Evolutionary conservation across 83 land plant species (phyloP), one percentile per base, ranked within the genome.

Genomic region (Picea mariana): DNA sequence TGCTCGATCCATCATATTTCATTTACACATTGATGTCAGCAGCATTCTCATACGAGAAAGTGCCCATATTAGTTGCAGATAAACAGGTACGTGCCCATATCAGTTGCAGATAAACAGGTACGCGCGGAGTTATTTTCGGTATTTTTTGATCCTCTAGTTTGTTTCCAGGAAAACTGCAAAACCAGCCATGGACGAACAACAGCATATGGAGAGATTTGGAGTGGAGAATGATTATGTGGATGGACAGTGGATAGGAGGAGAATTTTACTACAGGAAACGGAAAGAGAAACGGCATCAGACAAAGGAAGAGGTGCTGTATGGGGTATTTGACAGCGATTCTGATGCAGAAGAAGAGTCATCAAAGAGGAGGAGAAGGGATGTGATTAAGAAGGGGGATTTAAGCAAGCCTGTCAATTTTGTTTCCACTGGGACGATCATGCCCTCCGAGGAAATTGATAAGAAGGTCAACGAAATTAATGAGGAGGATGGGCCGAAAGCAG

Each of bases 171-270:
- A n/a, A n/a, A n/a, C n/a, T n/a, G n/a, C n/a, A n/a, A n/a, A n/a
- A n/a, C n/a, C n/a, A n/a, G 18, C 20, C 24, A 94, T 94, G 95
- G 99, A 96, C 65, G 99, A 95, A 81, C 79, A 95, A 55, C 94
- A 97, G 87, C 88, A 91, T 16, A 92, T 90, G 96, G 98, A 95
- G 84, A 85, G 90, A 64, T 95, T 93, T 78, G 87, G 88, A 17
- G 86, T 94, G 92, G 99, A 97, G 21, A 90, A 93, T 68, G 99
- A 95, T 62, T 97, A 27, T 75, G 92, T 85, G 40, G 97, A 85
- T 62, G 98, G 98, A 27, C 91, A 88, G 82, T 95, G 93, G 93
- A 94, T 92, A 24, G 91, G 86, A 11, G 97, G 92, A 12, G 99
- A 97, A 83, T 97, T 88, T 84, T 94, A 87, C 84, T 93, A 87